A percentile compares a stretch with the other conserved stretches of the same genome.
Conservation (phyloP, 75 land plant species). For the Azolla pinnata region DNA sequence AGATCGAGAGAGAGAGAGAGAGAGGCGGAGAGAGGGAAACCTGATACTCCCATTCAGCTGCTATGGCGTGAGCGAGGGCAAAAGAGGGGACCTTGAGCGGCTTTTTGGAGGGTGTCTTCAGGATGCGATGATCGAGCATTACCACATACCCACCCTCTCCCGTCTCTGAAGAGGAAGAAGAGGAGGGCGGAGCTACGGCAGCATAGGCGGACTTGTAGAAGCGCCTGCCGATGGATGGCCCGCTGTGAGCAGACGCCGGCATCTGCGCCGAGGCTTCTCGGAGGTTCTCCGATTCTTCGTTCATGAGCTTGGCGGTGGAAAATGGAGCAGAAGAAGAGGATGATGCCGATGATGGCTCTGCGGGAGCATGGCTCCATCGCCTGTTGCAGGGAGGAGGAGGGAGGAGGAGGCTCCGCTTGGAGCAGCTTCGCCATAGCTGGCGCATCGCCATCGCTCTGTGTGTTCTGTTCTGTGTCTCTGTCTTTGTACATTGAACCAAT, state of each 20-base stretch:
- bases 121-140: constrained; percentile 76
- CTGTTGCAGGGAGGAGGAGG: no score
- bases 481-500: no score
- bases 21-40: constrained; percentile 29
- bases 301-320: no score
- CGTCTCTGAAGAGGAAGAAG: no score
- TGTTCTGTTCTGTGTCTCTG: no score
- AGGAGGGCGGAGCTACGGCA: constrained; percentile 39
- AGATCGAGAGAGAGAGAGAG: no score
- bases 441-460: no score
- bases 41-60: constrained; percentile 98
- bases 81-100: constrained; percentile 66
- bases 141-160: constrained; percentile 79
- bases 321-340: no score
- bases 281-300: not conserved
- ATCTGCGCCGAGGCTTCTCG: constrained; percentile 16
- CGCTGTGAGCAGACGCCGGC: constrained; percentile 61
- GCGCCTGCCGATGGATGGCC: constrained; percentile 63
- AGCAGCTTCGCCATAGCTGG: no score
- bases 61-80: constrained; percentile 74
- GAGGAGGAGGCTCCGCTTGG: no score
- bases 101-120: constrained; percentile 78
- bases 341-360: no score
- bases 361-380: no score
- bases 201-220: constrained; percentile 72